Evolutionary conservation across 805 yeast genomes (phyloP).

Genomic region (Blastobotrys parvus): DNA sequence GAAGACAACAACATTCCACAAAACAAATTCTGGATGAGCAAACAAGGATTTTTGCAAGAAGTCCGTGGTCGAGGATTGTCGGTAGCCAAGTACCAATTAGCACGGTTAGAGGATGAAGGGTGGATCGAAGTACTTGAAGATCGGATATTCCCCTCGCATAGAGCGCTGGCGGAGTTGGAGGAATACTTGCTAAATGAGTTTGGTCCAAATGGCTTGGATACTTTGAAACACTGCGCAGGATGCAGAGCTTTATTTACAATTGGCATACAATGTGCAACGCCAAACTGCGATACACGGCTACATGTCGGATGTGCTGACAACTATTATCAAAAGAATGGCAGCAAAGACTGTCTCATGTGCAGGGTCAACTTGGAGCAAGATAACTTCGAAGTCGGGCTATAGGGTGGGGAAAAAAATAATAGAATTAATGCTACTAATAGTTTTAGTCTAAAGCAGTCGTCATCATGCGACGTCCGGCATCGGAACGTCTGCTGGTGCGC

Average conservation of each 20-base stretch:
- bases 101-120: slow-evolving; percentile 35
- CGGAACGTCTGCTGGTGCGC: too few relatives aligned
- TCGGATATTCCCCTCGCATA: slow-evolving; percentile 26
- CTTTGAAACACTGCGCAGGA: slow-evolving; percentile 38
- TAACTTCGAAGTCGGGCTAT: background rate
- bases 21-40: slow-evolving; percentile 20
- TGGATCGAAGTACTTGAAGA: slow-evolving; percentile 33
- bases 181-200: slow-evolving; percentile 35
- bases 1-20: slow-evolving; percentile 13
- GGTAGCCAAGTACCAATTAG: background rate
- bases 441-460: too few relatives aligned
- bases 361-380: background rate
- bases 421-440: too few relatives aligned
- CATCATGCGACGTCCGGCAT: too few relatives aligned
- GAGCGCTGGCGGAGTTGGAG: slow-evolving; percentile 41
- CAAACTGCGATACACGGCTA: slow-evolving; percentile 33
- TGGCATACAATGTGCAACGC: slow-evolving; percentile 37
- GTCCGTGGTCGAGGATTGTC: background rate
- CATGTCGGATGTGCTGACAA: slow-evolving; percentile 40
- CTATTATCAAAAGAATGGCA: background rate
- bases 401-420: too few relatives aligned
- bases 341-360: background rate
- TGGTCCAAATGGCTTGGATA: slow-evolving; percentile 25
- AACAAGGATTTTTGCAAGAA: background rate
- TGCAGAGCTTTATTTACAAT: slow-evolving; percentile 47